phyloP scores from a whole-genome alignment of 2,329 filamentous ascomycete species.

The Ophiosphaerella narmari region DNA sequence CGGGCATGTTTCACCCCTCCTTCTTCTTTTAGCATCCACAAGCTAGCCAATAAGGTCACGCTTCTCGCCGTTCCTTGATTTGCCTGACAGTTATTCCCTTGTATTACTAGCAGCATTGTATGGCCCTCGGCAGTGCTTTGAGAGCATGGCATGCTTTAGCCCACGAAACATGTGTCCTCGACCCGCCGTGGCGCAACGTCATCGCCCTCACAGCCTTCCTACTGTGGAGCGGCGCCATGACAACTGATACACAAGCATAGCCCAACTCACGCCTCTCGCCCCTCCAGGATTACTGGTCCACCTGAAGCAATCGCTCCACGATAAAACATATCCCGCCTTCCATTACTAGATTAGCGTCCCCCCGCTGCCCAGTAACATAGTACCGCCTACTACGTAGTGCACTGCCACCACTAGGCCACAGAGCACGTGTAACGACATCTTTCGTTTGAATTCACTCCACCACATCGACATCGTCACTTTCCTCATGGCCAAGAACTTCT shows the following conservation, averaged over 20 bases:
- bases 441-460: background rate
- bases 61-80: background rate
- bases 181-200: background rate
- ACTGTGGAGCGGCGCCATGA: background rate
- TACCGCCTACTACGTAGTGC: background rate
- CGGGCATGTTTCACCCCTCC: slow-evolving; percentile 16
- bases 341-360: slow-evolving; percentile 18
- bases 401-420: no score
- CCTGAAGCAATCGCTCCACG: background rate
- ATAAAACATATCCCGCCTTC: slow-evolving; percentile 14
- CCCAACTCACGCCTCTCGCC: background rate
- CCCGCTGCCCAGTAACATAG: slow-evolving; percentile 18
- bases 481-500: slow-evolving; percentile 21
- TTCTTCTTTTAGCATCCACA: slow-evolving; percentile 10
- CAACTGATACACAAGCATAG: background rate
- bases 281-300: slow-evolving; percentile 3
- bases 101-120: background rate
- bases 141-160: background rate
- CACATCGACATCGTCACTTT: background rate
- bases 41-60: slow-evolving; percentile 3
- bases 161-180: background rate
- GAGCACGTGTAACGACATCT: slow-evolving; percentile 1
- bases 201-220: background rate
- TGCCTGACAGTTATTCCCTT: slow-evolving; percentile 4
- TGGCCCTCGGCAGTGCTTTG: background rate